Percentiles rank a stretch among this genome's conserved stretches.
Conservation (phyloP, 768 basidiomycete species). For the Pseudohyphozyma bogoriensis region DNA sequence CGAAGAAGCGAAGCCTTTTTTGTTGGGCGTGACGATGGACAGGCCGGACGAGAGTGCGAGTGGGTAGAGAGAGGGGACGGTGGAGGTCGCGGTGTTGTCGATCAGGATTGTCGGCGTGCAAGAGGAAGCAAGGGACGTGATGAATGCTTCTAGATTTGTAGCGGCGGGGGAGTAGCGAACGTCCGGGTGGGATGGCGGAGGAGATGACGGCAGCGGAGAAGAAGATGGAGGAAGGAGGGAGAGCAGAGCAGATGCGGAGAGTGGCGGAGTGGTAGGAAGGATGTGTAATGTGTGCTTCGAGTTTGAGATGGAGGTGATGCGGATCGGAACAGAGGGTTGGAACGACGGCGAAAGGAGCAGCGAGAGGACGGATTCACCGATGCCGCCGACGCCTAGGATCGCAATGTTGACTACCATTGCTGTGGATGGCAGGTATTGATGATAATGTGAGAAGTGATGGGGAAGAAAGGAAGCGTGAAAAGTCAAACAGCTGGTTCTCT, state of each 20-base stretch:
- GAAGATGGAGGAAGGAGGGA: slow-evolving; percentile 32
- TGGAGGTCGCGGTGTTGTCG: slow-evolving; percentile 83
- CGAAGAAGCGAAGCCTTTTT: slow-evolving; percentile 81
- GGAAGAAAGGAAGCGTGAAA: too few relatives aligned
- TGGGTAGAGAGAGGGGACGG: slow-evolving; percentile 71
- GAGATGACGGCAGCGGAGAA: slow-evolving; percentile 30
- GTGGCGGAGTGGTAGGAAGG: slow-evolving; percentile 24
- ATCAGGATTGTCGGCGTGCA: slow-evolving; percentile 52
- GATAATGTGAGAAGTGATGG: too few relatives aligned
- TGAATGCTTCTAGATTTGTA: slow-evolving; percentile 20
- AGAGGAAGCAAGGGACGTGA: slow-evolving; percentile 17
- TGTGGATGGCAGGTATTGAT: too few relatives aligned
- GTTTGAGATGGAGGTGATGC: slow-evolving; percentile 41
- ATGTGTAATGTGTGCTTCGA: slow-evolving; percentile 38
- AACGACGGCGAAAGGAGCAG: slow-evolving; percentile 64
- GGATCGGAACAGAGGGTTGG: slow-evolving; percentile 36
- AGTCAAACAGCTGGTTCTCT: too few relatives aligned
- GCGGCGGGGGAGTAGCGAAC: slow-evolving; percentile 21
- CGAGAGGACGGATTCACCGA: slow-evolving; percentile 73
- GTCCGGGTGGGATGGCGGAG: slow-evolving; percentile 33
- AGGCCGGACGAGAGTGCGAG: slow-evolving; percentile 65
- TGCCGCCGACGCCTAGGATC: slow-evolving; percentile 82
- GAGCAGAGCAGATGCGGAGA: slow-evolving; percentile 24
- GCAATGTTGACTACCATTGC: too few relatives aligned
- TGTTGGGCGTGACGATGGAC: slow-evolving; percentile 90